Percentiles rank a stretch among this genome's conserved stretches.
These are phyloP conservation scores for Phytopythium chamaehyphon DNA, from an alignment of 352 stramenopile genomes.

Conservation along the genomic window DNA sequence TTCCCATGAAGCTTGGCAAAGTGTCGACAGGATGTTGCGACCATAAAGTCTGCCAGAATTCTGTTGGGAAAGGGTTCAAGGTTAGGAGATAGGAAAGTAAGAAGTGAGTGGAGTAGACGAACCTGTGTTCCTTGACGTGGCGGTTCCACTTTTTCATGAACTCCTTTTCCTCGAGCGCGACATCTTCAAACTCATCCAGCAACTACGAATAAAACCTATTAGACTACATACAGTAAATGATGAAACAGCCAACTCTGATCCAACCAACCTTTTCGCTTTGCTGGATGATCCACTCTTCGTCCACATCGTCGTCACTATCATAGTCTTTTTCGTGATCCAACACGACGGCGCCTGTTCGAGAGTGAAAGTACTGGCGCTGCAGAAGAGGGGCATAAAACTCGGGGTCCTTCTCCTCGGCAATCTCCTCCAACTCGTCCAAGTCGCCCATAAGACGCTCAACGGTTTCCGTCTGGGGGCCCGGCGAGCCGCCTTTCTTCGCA, in stretches of 20 bases:
- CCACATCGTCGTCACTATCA: constrained; percentile 86
- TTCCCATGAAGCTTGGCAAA: constrained; percentile 82
- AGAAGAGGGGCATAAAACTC: constrained; percentile 73
- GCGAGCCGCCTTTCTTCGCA: constrained; percentile 32
- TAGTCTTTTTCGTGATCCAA: constrained; percentile 82
- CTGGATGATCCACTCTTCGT: constrained; percentile 87
- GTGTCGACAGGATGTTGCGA: constrained; percentile 78
- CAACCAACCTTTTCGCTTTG: constrained; percentile 68
- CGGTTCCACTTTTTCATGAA: constrained; percentile 92
- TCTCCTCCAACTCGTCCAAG: constrained; percentile 54
- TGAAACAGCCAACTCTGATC: background rate
- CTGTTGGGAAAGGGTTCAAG: constrained; percentile 18
- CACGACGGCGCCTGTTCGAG: constrained; percentile 75
- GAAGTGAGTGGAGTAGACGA: background rate
- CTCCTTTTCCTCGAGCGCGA: constrained; percentile 82
- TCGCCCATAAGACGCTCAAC: constrained; percentile 68
- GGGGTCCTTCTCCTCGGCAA: constrained; percentile 45
- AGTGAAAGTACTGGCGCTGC: constrained; percentile 88
- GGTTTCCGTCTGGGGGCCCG: constrained; percentile 21
- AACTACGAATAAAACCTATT: too few species aligned
- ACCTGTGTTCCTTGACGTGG: constrained; percentile 77
- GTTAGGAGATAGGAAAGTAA: background rate
- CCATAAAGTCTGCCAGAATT: constrained; percentile 85
- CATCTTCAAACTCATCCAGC: constrained; percentile 86
- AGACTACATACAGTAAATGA: too few species aligned